Conservation (phyloP, 106 monocot genomes). For the Posidonia australis region DNA sequence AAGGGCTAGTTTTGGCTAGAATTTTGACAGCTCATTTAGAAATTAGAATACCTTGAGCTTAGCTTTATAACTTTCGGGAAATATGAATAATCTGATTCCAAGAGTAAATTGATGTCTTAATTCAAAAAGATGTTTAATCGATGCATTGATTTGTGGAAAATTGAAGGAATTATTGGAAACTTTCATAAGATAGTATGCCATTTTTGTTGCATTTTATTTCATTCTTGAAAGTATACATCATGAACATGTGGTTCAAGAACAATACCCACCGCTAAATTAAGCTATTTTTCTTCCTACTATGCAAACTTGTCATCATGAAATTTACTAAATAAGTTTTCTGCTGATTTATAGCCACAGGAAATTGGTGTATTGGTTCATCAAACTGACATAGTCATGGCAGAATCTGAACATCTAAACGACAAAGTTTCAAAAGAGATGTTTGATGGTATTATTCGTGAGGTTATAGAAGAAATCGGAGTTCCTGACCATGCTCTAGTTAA, state of each 20-base stretch:
- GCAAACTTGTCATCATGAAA: not conserved
- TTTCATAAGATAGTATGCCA: no score
- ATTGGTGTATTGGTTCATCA: constrained; percentile 62
- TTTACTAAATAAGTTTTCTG: not conserved
- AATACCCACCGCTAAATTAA: not conserved
- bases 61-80: no score
- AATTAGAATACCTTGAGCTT: no score
- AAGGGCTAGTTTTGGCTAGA: no score
- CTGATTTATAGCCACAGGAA: constrained; percentile 62
- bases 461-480: constrained; percentile 93
- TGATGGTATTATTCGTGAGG: constrained; percentile 85
- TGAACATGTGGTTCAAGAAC: no score
- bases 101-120: no score
- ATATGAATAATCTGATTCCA: no score
- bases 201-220: not conserved
- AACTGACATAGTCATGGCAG: constrained; percentile 13
- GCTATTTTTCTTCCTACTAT: not conserved
- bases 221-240: not conserved
- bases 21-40: no score
- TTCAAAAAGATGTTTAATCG: no score
- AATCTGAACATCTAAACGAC: constrained; percentile 25
- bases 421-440: constrained; percentile 85
- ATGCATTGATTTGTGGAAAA: no score
- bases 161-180: no score
- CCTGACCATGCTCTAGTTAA: constrained; percentile 63